These are phyloP conservation scores for Leishmania mexicana DNA, from an alignment of 208 protist genomes.

Conservation along the genomic window DNA sequence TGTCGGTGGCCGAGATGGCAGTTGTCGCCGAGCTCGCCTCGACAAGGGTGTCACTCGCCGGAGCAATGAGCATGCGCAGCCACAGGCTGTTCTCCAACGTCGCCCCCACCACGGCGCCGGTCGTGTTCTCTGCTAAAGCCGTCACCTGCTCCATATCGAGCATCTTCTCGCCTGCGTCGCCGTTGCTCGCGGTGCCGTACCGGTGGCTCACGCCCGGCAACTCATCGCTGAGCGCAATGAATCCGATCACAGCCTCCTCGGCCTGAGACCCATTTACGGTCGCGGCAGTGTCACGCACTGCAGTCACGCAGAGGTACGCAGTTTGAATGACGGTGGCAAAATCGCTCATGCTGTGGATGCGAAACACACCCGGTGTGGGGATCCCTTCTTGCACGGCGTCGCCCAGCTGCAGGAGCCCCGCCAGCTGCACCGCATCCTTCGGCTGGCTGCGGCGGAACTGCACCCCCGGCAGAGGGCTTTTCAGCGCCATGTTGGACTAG, in stretches of 20 bases:
- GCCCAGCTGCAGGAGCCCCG: slow-evolving; percentile 39
- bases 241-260: slow-evolving; percentile 46
- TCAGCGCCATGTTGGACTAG: not conserved
- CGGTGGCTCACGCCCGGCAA: not conserved
- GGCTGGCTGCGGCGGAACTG: slow-evolving; percentile 48
- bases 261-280: not conserved
- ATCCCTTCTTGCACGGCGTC: slow-evolving; percentile 42
- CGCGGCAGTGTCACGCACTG: slow-evolving; percentile 26
- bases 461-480: slow-evolving; percentile 36
- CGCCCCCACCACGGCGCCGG: slow-evolving; percentile 4
- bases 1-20: not conserved
- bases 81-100: slow-evolving; percentile 64
- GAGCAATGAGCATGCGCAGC: slow-evolving; percentile 65
- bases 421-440: slow-evolving; percentile 44
- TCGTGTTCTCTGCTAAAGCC: slow-evolving; percentile 11
- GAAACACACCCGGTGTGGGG: slow-evolving; percentile 41
- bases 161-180: not conserved
- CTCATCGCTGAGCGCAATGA: slow-evolving; percentile 51
- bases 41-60: slow-evolving; percentile 29
- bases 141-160: not conserved
- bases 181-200: not conserved
- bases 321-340: slow-evolving; percentile 70
- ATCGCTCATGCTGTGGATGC: slow-evolving; percentile 35
- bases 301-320: slow-evolving; percentile 65
- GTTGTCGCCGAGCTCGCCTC: not conserved